A percentile compares a stretch with the other conserved stretches of the same genome.
phyloP scores from a whole-genome alignment of 2,329 filamentous ascomycete species.

The Cladosporium velox region DNA sequence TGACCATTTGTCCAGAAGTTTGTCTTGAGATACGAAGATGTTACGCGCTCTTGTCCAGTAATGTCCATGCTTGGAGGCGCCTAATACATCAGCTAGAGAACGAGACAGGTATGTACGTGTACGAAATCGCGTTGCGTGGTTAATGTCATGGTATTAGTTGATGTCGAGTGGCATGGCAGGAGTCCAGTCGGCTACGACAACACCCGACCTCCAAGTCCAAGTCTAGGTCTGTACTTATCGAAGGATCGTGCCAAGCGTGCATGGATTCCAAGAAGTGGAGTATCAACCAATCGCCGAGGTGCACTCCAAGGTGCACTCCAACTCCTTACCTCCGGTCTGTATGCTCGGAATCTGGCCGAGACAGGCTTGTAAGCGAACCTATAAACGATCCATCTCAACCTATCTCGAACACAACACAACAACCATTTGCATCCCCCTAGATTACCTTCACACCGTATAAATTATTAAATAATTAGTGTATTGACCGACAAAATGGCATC shows the following conservation, averaged over 20 bases:
- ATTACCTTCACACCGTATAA: no score
- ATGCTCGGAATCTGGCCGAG: background rate
- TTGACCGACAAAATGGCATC: background rate
- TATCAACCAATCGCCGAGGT: no score
- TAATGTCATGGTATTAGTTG: background rate
- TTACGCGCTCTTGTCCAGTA: background rate
- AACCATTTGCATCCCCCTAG: background rate
- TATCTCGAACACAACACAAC: background rate
- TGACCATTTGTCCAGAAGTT: conserved; percentile 2
- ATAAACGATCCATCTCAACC: background rate
- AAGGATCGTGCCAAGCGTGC: background rate
- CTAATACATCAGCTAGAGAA: background rate
- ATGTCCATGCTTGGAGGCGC: background rate
- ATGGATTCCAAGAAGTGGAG: background rate
- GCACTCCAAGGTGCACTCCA: no score
- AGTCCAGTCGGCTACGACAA: background rate
- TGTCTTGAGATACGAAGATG: background rate
- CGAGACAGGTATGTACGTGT: background rate
- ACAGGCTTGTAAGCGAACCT: background rate
- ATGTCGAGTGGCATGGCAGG: background rate
- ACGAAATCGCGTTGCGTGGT: background rate
- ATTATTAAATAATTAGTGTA: background rate
- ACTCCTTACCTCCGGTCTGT: background rate
- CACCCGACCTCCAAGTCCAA: background rate
- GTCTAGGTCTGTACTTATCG: background rate